phyloP scores from a whole-genome alignment of 345 rosid species.

The Psidium guajava region DNA sequence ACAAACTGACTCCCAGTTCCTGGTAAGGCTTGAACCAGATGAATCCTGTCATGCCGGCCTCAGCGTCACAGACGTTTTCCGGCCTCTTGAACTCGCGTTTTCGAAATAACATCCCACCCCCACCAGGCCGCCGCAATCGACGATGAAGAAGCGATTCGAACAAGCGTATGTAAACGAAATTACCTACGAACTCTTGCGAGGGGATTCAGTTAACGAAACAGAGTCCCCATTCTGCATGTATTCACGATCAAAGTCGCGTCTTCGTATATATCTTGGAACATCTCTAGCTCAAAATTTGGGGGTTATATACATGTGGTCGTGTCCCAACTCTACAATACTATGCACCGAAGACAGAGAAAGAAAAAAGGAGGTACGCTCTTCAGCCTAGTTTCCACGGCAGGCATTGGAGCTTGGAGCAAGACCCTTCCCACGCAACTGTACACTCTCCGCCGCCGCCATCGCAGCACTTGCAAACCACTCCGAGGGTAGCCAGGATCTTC shows the following conservation, averaged over 20 bases:
- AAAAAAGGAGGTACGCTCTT: not conserved
- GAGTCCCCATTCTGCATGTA: not conserved
- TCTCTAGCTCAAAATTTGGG: not conserved
- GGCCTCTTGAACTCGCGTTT: not conserved
- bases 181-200: not conserved
- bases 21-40: not conserved
- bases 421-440: constrained; percentile 24
- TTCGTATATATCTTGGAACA: not conserved
- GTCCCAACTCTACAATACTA: not conserved
- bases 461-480: constrained; percentile 59
- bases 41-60: not conserved
- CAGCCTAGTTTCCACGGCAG: constrained; percentile 41
- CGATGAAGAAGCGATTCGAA: not conserved
- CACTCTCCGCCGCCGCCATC: constrained; percentile 26
- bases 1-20: not conserved
- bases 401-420: constrained; percentile 44
- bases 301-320: not conserved
- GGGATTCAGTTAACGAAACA: not conserved
- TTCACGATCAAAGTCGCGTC: not conserved
- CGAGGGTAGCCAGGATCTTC: constrained; percentile 31
- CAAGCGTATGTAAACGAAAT: not conserved
- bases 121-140: not conserved
- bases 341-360: not conserved
- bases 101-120: not conserved
- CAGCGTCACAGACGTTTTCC: not conserved